These are phyloP conservation scores for Gnomoniopsis sp. DNA, from an alignment of 2,329 filamentous ascomycete species.

Conservation along the genomic window DNA sequence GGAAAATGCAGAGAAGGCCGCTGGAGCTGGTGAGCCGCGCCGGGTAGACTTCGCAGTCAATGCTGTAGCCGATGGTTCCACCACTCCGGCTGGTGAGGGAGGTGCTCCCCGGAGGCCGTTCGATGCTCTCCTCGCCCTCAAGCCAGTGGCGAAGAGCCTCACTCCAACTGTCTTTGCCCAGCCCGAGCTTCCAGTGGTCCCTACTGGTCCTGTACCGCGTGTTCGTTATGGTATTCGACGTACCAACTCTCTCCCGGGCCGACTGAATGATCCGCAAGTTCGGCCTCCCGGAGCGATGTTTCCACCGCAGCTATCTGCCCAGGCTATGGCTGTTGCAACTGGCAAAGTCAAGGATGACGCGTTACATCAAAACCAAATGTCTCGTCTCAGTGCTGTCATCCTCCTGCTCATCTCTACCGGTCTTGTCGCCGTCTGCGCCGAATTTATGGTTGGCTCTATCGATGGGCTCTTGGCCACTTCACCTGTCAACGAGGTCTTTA, in stretches of 20 bases:
- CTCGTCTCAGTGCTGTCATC: conserved; percentile 56
- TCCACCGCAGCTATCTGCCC: conserved; percentile 42
- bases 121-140: conserved; percentile 55
- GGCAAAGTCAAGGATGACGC: conserved; percentile 25
- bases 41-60: conserved; percentile 57
- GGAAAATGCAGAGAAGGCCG: conserved; percentile 19
- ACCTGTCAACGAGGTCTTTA: conserved; percentile 60
- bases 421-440: conserved; percentile 65
- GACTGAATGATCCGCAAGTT: conserved; percentile 48
- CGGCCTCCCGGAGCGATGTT: conserved; percentile 49
- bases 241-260: conserved; percentile 71
- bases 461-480: conserved; percentile 56
- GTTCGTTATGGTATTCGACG: conserved; percentile 65
- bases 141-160: conserved; percentile 62
- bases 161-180: conserved; percentile 68
- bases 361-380: conserved; percentile 31
- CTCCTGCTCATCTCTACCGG: conserved; percentile 63
- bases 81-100: conserved; percentile 2
- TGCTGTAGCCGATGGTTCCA: neutral
- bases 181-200: conserved; percentile 25
- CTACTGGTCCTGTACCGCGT: conserved; percentile 48
- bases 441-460: conserved; percentile 68
- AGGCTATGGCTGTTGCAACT: conserved; percentile 29
- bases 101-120: conserved; percentile 42
- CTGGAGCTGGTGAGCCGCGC: conserved; percentile 42